Evolutionary conservation across 495 filamentous ascomycete species (phyloP), one percentile per base, ranked within the genome.

Genomic region (Neurospora sp.): DNA sequence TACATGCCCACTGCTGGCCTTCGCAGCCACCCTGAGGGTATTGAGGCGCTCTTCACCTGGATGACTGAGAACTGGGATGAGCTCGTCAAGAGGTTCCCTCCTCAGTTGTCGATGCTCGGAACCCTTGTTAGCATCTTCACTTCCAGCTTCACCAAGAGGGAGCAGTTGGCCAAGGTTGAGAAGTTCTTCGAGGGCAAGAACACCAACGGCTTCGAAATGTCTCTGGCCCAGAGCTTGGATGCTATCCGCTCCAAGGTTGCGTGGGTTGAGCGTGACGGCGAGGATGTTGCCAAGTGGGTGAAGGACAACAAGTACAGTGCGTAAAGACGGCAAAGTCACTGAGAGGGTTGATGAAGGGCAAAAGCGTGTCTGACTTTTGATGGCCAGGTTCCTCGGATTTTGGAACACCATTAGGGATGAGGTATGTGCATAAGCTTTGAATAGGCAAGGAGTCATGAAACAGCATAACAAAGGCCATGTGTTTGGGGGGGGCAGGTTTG

Each of bases 51-150:
- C 73, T 98, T 92, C 88, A 78, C 74, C 62, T 98, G 93, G 92
- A 85, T 96, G 84, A 92, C 90, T 79, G 85, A 89, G 72, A 95
- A 97, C 85, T 99, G 94, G 94, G 91, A 92, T 12, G 84, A 85
- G 27, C 83, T 98, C 39, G 86, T 89, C 82, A 89, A 92, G 87
- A 92, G 92, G 78, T 84, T 93, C 46, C 93, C 95, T 70, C 92
- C 96, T 39, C 89, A 90, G 40, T 83, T 96, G 38, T 89, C 89
- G 66, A 96, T 98, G 91, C 87, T 98, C 73, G 92, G 94, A 39
- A 89, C 88, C 11, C 88, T 98, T 75, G 92, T 99, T 6, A 89
- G 89, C 72, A 92, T 97, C 73, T 93, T 89, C 78, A 96, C 93
- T 31, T 89, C 90, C 4, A 89, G 91, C 78, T 97, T 98, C 85